Percentiles rank a stretch among this genome's conserved stretches.
phyloP scores from a whole-genome alignment of 108 stramenopile genomes.

The Nitzschia sp. region DNA sequence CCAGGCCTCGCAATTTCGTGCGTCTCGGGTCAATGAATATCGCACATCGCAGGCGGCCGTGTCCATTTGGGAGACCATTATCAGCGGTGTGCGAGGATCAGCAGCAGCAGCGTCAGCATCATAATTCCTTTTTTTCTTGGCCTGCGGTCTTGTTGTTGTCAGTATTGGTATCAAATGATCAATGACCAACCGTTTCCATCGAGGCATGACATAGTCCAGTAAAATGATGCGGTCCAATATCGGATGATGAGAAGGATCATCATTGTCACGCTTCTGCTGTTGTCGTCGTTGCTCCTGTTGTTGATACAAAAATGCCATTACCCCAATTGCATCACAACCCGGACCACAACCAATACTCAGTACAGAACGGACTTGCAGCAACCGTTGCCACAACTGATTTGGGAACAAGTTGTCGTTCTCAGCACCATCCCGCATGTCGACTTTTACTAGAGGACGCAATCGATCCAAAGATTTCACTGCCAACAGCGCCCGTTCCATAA shows the following conservation, averaged over 20 bases:
- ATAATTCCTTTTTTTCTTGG: background rate
- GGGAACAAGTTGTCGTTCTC: background rate
- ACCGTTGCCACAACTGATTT: conserved; percentile 31
- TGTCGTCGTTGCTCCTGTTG: background rate
- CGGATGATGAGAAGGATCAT: background rate
- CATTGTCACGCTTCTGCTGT: background rate
- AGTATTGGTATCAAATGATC: conserved; percentile 49
- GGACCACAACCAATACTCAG: conserved; percentile 79
- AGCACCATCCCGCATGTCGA: background rate
- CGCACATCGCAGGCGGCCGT: conserved; percentile 50
- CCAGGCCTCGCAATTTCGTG: background rate
- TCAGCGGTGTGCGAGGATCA: too few relatives aligned
- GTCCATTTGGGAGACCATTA: conserved; percentile 32
- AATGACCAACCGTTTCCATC: conserved; percentile 61
- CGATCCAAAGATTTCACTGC: conserved; percentile 50
- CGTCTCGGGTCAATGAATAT: conserved; percentile 11
- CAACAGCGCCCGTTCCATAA: conserved; percentile 63
- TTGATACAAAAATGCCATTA: conserved; percentile 37
- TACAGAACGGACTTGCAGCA: conserved; percentile 28
- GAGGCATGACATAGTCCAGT: conserved; percentile 67
- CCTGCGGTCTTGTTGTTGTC: background rate
- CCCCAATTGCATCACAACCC: conserved; percentile 70
- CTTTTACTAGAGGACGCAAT: conserved; percentile 7
- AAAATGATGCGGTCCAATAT: conserved; percentile 35
- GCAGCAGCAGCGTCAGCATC: too few relatives aligned